Percentiles rank a stretch among this genome's conserved stretches.
Conservation (phyloP, 2,329 filamentous ascomycete genomes). For the Aspergillus cejpii region DNA sequence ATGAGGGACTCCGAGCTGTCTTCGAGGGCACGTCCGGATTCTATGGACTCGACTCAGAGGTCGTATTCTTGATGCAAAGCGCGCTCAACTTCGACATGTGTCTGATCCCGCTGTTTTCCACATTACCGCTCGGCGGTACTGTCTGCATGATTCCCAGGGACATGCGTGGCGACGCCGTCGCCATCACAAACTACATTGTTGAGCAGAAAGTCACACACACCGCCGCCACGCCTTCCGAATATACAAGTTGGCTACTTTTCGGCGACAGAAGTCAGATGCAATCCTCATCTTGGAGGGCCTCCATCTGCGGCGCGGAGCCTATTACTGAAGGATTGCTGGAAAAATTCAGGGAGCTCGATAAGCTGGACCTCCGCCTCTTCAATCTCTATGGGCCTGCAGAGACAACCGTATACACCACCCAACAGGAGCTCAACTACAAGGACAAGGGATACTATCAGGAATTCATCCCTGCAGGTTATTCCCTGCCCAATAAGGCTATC, state of each 20-base stretch:
- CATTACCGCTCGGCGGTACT: background rate
- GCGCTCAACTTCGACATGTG: background rate
- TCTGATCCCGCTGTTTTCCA: background rate
- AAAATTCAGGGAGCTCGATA: background rate
- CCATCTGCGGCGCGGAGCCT: background rate
- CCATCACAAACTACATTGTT: background rate
- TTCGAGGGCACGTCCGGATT: too few species aligned
- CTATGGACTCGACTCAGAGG: background rate
- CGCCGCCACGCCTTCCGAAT: background rate
- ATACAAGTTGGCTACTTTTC: background rate
- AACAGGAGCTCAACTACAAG: background rate
- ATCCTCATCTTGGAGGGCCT: background rate
- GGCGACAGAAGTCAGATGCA: too few species aligned
- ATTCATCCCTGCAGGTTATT: slow-evolving; percentile 13
- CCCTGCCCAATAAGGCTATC: slow-evolving; percentile 15
- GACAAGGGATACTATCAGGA: background rate
- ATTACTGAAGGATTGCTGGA: background rate
- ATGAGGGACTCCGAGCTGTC: slow-evolving; percentile 13
- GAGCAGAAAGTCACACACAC: background rate
- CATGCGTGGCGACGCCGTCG: background rate
- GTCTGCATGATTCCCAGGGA: background rate
- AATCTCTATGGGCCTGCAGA: background rate
- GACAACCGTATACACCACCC: background rate
- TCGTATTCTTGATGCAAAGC: background rate
- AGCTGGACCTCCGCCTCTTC: background rate